These are phyloP conservation scores for Nemania sp. DNA, from an alignment of 2,329 filamentous ascomycete species.

Conservation along the genomic window DNA sequence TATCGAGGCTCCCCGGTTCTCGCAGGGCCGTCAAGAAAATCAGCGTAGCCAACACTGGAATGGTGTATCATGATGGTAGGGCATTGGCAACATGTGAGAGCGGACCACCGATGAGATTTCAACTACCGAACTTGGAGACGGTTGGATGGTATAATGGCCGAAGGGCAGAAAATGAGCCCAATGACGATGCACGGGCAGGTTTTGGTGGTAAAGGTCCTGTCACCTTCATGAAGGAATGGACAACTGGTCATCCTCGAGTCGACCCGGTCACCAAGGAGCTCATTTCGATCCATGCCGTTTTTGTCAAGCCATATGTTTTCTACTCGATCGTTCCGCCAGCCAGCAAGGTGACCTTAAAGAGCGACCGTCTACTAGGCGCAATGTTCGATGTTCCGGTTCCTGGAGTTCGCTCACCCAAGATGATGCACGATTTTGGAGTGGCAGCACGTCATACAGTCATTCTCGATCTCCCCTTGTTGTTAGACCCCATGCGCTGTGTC, in stretches of 20 bases:
- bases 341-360: constrained; percentile 31
- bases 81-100: constrained; percentile 73
- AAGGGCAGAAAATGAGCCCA: constrained; percentile 55
- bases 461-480: constrained; percentile 68
- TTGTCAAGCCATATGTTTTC: constrained; percentile 67
- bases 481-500: constrained; percentile 65
- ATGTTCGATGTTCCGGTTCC: constrained; percentile 60
- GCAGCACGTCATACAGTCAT: constrained; percentile 67
- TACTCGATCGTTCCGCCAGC: constrained; percentile 56
- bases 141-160: constrained; percentile 72
- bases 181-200: constrained; percentile 35
- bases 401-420: constrained; percentile 66
- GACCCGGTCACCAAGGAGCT: constrained; percentile 68
- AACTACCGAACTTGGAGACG: constrained; percentile 67
- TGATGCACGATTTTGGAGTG: constrained; percentile 79
- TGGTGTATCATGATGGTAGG: constrained; percentile 70
- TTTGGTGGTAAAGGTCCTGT: constrained; percentile 62
- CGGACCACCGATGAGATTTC: constrained; percentile 69
- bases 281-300: constrained; percentile 69
- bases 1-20: constrained; percentile 62
- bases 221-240: constrained; percentile 71
- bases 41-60: constrained; percentile 70
- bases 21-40: constrained; percentile 65
- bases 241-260: constrained; percentile 70
- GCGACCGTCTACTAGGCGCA: constrained; percentile 35